Evolutionary conservation across 345 rosid genomes (phyloP).

Genomic region (Aurinia saxatilis): DNA sequence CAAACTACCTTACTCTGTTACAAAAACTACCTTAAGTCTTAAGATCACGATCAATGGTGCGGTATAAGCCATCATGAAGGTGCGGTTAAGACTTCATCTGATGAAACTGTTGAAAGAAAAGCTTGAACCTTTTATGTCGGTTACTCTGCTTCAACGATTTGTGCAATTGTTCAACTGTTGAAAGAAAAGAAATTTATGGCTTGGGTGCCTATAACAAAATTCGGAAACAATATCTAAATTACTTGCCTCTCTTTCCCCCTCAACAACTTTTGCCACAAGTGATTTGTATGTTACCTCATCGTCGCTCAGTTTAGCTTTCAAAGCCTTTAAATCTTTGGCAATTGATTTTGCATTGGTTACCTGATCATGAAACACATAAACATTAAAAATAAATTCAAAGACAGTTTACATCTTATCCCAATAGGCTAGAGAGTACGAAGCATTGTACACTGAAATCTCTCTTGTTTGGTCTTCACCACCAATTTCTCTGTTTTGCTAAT

Average conservation of each 20-base stretch:
- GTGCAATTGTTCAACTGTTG: slow-evolving; percentile 56
- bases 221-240: slow-evolving; percentile 2
- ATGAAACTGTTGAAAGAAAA: too few species aligned
- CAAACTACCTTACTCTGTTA: too few species aligned
- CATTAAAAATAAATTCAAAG: not conserved
- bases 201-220: not conserved
- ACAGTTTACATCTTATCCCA: not conserved
- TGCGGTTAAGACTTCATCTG: too few species aligned
- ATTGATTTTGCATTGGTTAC: slow-evolving; percentile 69
- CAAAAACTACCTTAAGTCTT: too few species aligned
- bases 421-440: too few species aligned
- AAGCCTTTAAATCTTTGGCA: slow-evolving; percentile 65
- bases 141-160: slow-evolving; percentile 42
- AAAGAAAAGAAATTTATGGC: slow-evolving; percentile 1
- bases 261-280: slow-evolving; percentile 66
- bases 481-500: slow-evolving; percentile 22
- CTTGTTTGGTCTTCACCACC: slow-evolving; percentile 29
- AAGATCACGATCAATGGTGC: too few species aligned
- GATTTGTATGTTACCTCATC: slow-evolving; percentile 59
- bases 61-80: too few species aligned
- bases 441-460: too few species aligned
- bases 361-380: slow-evolving; percentile 29
- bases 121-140: too few species aligned
- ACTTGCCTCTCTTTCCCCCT: slow-evolving; percentile 60
- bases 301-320: slow-evolving; percentile 59